These are phyloP conservation scores for Microdochium nivale DNA, from an alignment of 2,329 filamentous ascomycete genomes.

Conservation along the genomic window DNA sequence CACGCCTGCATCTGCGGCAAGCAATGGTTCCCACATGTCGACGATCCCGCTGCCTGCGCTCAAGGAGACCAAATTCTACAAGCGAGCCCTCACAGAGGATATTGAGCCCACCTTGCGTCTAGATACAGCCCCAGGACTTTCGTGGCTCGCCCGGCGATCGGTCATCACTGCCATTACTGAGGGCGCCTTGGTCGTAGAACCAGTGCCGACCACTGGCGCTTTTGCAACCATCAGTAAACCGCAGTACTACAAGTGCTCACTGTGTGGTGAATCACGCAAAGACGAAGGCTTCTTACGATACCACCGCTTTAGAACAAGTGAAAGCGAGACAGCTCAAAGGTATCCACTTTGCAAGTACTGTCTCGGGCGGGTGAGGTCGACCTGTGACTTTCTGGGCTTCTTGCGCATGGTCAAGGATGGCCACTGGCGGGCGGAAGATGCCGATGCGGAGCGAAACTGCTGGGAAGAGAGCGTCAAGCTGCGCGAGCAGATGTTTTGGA, in stretches of 20 bases:
- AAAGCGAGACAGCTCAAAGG: constrained; percentile 76
- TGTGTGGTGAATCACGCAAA: constrained; percentile 79
- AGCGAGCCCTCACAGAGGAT: constrained; percentile 79
- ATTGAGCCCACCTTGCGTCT: constrained; percentile 90
- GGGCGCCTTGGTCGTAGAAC: constrained; percentile 82
- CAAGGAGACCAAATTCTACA: constrained; percentile 92
- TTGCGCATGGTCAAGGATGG: constrained; percentile 87
- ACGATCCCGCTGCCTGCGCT: constrained; percentile 47
- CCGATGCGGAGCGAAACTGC: constrained; percentile 75
- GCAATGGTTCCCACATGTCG: constrained; percentile 29
- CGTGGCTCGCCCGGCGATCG: constrained; percentile 83
- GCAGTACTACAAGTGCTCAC: constrained; percentile 62
- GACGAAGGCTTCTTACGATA: constrained; percentile 64
- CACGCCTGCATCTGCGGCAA: constrained; percentile 45
- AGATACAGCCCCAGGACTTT: constrained; percentile 82
- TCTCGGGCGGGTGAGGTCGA: constrained; percentile 71
- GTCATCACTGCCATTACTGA: constrained; percentile 78
- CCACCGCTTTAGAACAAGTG: constrained; percentile 82
- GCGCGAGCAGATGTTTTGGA: constrained; percentile 96
- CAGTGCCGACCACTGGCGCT: constrained; percentile 55
- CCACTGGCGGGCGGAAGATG: constrained; percentile 76
- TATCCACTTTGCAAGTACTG: constrained; percentile 91
- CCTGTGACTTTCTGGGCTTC: constrained; percentile 89
- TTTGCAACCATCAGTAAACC: constrained; percentile 40
- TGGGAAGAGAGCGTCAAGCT: constrained; percentile 93